A percentile compares a stretch with the other conserved stretches of the same genome.
Conservation (phyloP, 371 early-diverging fungal genomes). For the Phascolomyces articulosus region DNA sequence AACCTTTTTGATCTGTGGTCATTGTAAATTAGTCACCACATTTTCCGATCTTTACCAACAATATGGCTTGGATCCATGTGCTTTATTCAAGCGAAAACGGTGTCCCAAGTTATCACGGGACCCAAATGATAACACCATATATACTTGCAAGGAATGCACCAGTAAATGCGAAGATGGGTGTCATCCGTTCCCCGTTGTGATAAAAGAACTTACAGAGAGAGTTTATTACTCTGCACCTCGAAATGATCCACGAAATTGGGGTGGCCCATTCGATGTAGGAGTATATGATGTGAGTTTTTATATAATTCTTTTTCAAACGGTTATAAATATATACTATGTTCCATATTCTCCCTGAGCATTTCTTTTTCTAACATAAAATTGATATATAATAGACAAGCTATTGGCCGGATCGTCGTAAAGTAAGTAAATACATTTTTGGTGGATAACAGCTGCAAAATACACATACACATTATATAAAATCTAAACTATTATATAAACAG, state of each 20-base stretch:
- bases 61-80: slow-evolving; percentile 12
- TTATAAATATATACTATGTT: no score
- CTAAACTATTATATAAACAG: background rate
- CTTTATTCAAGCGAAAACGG: slow-evolving; percentile 18
- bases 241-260: slow-evolving; percentile 23
- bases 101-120: slow-evolving; percentile 3
- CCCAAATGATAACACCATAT: slow-evolving; percentile 10
- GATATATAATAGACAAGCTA: background rate
- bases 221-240: slow-evolving; percentile 23
- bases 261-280: slow-evolving; percentile 21
- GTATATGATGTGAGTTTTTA: background rate
- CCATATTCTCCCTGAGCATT: no score
- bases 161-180: slow-evolving; percentile 7
- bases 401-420: background rate
- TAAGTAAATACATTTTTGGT: background rate
- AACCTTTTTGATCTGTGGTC: slow-evolving; percentile 26
- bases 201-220: slow-evolving; percentile 1
- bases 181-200: background rate
- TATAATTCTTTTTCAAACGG: no score
- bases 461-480: no score
- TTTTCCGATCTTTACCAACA: slow-evolving; percentile 8
- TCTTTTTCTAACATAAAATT: no score
- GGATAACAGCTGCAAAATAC: background rate
- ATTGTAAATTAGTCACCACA: slow-evolving; percentile 10
- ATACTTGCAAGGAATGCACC: slow-evolving; percentile 20